phyloP scores from a whole-genome alignment of 179 eudicot genomes.

The Silene vulgaris region DNA sequence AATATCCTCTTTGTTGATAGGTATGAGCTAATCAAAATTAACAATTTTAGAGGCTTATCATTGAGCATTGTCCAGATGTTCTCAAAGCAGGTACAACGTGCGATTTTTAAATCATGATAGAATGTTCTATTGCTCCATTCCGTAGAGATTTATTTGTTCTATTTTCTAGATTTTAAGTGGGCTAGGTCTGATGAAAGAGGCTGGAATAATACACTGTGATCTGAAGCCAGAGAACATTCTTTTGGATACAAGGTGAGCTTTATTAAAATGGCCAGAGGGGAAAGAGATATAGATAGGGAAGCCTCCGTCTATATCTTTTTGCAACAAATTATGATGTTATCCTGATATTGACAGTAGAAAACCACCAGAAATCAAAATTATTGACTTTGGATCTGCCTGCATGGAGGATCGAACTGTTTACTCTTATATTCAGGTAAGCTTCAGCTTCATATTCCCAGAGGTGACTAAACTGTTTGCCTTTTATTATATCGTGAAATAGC shows the following conservation, averaged over 20 bases:
- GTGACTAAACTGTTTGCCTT: conserved; percentile 1
- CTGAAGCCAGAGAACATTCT: conserved; percentile 98
- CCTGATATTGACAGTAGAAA: conserved; percentile 56
- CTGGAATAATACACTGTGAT: conserved; percentile 96
- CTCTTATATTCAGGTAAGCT: conserved; percentile 87
- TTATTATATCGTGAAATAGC: conserved; percentile 4
- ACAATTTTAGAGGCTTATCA: conserved; percentile 75
- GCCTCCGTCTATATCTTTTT: conserved; percentile 8
- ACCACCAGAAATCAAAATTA: conserved; percentile 89
- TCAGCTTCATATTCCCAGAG: conserved; percentile 11
- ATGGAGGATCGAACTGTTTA: conserved; percentile 93
- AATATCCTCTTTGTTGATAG: conserved; percentile 32
- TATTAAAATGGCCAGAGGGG: conserved; percentile 10
- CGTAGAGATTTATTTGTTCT: neutral
- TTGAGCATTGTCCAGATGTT: conserved; percentile 90
- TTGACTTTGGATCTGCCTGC: conserved; percentile 99
- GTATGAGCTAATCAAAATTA: conserved; percentile 87
- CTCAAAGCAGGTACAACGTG: conserved; percentile 74
- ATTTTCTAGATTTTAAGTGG: conserved; percentile 72
- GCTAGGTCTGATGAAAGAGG: conserved; percentile 88
- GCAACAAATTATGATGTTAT: conserved; percentile 18
- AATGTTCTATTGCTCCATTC: neutral
- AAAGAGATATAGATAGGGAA: conserved; percentile 6
- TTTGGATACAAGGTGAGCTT: conserved; percentile 73
- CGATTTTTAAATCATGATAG: conserved; percentile 7